Conservation (phyloP, 768 basidiomycete species). For the Boletus pseudopeckii region DNA sequence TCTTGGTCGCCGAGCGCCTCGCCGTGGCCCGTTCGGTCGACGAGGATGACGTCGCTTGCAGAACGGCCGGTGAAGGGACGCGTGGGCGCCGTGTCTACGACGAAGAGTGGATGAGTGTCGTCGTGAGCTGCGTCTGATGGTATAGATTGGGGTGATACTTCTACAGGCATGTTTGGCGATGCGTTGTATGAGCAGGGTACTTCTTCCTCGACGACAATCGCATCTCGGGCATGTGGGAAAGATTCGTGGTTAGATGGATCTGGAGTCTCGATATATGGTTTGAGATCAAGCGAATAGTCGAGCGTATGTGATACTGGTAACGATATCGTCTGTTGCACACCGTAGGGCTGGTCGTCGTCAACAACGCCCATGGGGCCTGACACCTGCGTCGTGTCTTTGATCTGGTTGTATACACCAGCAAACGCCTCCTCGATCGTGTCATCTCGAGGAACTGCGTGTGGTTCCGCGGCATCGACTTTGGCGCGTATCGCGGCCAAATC, state of each 20-base stretch:
- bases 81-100: constrained; percentile 41
- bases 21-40: constrained; percentile 18
- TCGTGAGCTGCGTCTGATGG: neutral
- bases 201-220: neutral
- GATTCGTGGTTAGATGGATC: neutral
- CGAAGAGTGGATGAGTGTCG: constrained; percentile 16
- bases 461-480: constrained; percentile 8
- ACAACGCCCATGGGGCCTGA: constrained; percentile 1
- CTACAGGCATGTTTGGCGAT: neutral
- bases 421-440: constrained; percentile 34
- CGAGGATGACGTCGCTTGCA: constrained; percentile 22
- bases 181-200: too few species aligned
- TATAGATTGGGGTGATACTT: neutral
- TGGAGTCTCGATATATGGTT: constrained; percentile 12
- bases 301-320: neutral
- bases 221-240: neutral
- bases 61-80: constrained; percentile 1
- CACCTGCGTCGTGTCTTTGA: neutral
- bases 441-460: constrained; percentile 10
- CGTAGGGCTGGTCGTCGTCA: neutral
- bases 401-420: constrained; percentile 35
- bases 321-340: neutral
- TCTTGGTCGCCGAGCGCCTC: constrained; percentile 19
- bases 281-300: constrained; percentile 1
- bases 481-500: constrained; percentile 29